Conservation (phyloP, 2,329 filamentous ascomycete genomes). For the Penicillium sp. region DNA sequence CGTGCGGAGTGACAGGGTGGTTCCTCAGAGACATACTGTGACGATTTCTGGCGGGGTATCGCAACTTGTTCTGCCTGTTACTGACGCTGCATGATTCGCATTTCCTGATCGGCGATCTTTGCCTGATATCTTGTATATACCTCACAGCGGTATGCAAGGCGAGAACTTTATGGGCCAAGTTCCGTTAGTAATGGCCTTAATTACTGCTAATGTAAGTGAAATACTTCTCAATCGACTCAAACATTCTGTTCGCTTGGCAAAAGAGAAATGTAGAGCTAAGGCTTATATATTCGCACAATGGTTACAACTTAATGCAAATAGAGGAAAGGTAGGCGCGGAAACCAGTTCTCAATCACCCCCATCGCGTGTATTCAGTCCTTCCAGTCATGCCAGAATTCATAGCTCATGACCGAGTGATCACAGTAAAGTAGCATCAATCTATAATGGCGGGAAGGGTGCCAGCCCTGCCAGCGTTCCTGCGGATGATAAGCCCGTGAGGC, state of each 20-base stretch:
- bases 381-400: conserved; percentile 59
- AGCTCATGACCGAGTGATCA: conserved; percentile 62
- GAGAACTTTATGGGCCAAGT: not conserved
- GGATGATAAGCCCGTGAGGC: conserved; percentile 39
- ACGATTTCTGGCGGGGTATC: conserved; percentile 19
- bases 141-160: too few relatives aligned
- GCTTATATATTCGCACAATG: conserved; percentile 16
- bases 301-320: not conserved
- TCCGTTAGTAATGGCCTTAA: not conserved
- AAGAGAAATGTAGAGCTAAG: not conserved
- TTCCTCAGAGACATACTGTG: conserved; percentile 19
- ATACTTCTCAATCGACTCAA: too few relatives aligned
- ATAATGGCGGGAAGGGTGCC: conserved; percentile 49
- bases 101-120: not conserved
- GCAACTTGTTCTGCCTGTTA: conserved; percentile 16
- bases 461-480: conserved; percentile 44
- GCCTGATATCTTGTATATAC: not conserved
- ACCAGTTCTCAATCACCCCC: not conserved
- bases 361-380: conserved; percentile 16
- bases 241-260: not conserved
- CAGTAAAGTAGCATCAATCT: conserved; percentile 60
- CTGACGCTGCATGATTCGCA: not conserved
- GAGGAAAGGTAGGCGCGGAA: not conserved
- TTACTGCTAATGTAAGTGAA: not conserved
- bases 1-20: conserved; percentile 13